These are phyloP conservation scores for Rubia balearica DNA, from an alignment of 305 asterid genomes.

Conservation along the genomic window DNA sequence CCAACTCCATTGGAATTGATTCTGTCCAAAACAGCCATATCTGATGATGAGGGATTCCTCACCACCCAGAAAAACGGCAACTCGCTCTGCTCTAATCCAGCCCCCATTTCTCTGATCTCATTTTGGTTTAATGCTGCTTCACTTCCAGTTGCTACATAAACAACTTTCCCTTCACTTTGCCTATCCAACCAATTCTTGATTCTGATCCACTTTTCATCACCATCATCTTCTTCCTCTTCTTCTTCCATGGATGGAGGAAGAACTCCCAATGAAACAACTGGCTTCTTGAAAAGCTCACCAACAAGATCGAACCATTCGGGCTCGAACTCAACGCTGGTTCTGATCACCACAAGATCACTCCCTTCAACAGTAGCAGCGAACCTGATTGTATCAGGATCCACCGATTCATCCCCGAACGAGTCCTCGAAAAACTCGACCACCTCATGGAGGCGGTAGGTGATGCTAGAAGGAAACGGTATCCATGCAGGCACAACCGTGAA, in stretches of 20 bases:
- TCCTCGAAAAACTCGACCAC: conserved; percentile 52
- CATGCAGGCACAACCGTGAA: conserved; percentile 57
- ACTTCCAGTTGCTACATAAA: conserved; percentile 80
- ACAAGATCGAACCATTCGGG: conserved; percentile 68
- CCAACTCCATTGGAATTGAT: conserved; percentile 31
- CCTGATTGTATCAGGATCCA: conserved; percentile 46
- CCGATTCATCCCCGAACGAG: conserved; percentile 58
- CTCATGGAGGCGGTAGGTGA: conserved; percentile 58
- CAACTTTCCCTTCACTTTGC: conserved; percentile 34
- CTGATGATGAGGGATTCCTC: conserved; percentile 32
- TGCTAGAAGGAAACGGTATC: conserved; percentile 49
- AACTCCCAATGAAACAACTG: conserved; percentile 56
- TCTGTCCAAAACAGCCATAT: conserved; percentile 31
- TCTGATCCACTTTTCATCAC: conserved; percentile 34
- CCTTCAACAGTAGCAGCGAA: conserved; percentile 50
- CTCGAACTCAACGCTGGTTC: conserved; percentile 67
- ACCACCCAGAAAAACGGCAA: conserved; percentile 81
- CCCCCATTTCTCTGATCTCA: conserved; percentile 52
- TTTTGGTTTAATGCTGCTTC: conserved; percentile 46
- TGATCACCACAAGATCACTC: conserved; percentile 52
- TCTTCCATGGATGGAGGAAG: conserved; percentile 35
- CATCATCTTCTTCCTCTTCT: conserved; percentile 21
- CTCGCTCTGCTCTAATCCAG: conserved; percentile 56
- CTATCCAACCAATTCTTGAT: conserved; percentile 52
- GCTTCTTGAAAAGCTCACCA: conserved; percentile 42